phyloP scores from a whole-genome alignment of 2,329 filamentous ascomycete species.

The Colletotrichum ledebouriae region DNA sequence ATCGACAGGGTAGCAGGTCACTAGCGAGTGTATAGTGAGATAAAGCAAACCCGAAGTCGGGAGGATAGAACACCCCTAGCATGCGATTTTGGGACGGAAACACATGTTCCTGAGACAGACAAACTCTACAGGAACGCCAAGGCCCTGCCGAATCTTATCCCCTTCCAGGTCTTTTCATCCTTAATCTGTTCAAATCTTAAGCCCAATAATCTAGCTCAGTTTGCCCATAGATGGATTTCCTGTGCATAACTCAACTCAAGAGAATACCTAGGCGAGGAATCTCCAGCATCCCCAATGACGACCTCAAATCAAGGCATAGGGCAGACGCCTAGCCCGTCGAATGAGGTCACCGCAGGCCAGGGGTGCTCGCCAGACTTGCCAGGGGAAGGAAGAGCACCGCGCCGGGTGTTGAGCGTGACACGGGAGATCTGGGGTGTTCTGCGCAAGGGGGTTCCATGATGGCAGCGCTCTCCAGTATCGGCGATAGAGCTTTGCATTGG shows the following conservation, averaged over 20 bases:
- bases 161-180: slow-evolving; percentile 4
- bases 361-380: slow-evolving; percentile 24
- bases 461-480: slow-evolving; percentile 27
- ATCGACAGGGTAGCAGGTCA: not conserved
- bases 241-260: no score
- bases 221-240: no score
- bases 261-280: not conserved
- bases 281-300: not conserved
- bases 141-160: slow-evolving; percentile 4
- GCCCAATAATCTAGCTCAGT: no score
- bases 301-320: slow-evolving; percentile 8
- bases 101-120: slow-evolving; percentile 33
- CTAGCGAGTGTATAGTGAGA: slow-evolving; percentile 17
- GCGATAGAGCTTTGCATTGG: not conserved
- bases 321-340: not conserved
- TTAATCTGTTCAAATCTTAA: not conserved
- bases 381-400: slow-evolving; percentile 14
- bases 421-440: slow-evolving; percentile 10
- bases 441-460: slow-evolving; percentile 21
- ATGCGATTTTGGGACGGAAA: slow-evolving; percentile 37
- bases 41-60: slow-evolving; percentile 20
- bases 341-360: slow-evolving; percentile 29
- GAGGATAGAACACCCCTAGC: slow-evolving; percentile 27
- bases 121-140: slow-evolving; percentile 37
- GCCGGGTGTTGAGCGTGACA: slow-evolving; percentile 15